A percentile compares a stretch with the other conserved stretches of the same genome.
Evolutionary conservation across 2,329 filamentous ascomycete species (phyloP).

Genomic region (Cytospora leucostoma): DNA sequence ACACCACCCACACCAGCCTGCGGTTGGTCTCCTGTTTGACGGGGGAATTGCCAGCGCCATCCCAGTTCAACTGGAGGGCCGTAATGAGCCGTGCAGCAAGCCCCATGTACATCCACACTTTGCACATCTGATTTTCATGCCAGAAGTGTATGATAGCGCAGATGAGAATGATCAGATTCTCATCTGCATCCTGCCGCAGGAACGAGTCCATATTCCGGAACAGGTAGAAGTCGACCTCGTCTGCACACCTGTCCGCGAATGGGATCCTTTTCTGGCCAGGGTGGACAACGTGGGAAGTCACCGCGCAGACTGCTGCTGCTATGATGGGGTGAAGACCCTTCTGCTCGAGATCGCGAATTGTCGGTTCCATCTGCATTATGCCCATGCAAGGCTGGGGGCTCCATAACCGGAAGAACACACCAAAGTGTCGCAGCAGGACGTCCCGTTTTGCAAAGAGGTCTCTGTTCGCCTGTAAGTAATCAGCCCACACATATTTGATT

Average conservation of each 20-base stretch:
- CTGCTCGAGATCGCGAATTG: slow-evolving; percentile 41
- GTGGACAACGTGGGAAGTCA: slow-evolving; percentile 41
- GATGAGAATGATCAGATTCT: slow-evolving; percentile 37
- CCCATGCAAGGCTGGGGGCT: slow-evolving; percentile 44
- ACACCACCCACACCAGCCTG: slow-evolving; percentile 43
- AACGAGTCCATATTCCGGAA: slow-evolving; percentile 44
- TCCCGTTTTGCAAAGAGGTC: slow-evolving; percentile 39
- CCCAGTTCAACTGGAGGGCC: slow-evolving; percentile 45
- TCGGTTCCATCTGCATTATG: slow-evolving; percentile 41
- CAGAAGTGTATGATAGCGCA: slow-evolving; percentile 42
- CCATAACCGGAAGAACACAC: slow-evolving; percentile 43
- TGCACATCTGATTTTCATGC: slow-evolving; percentile 40
- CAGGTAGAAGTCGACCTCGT: slow-evolving; percentile 43
- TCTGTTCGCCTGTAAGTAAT: slow-evolving; percentile 25
- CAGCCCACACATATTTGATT: neutral
- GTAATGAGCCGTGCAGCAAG: slow-evolving; percentile 41
- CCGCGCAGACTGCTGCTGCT: slow-evolving; percentile 43
- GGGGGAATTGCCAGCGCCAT: slow-evolving; percentile 37
- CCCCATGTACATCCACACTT: slow-evolving; percentile 44
- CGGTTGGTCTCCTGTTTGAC: slow-evolving; percentile 41
- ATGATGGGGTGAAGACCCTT: slow-evolving; percentile 39
- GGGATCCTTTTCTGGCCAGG: slow-evolving; percentile 37
- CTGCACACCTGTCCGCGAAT: slow-evolving; percentile 42
- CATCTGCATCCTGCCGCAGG: slow-evolving; percentile 34
- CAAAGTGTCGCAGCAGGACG: slow-evolving; percentile 41